Evolutionary conservation across 1,139 yeast genomes (phyloP), one percentile per base, ranked within the genome.

Genomic region (Blastobotrys persicus): DNA sequence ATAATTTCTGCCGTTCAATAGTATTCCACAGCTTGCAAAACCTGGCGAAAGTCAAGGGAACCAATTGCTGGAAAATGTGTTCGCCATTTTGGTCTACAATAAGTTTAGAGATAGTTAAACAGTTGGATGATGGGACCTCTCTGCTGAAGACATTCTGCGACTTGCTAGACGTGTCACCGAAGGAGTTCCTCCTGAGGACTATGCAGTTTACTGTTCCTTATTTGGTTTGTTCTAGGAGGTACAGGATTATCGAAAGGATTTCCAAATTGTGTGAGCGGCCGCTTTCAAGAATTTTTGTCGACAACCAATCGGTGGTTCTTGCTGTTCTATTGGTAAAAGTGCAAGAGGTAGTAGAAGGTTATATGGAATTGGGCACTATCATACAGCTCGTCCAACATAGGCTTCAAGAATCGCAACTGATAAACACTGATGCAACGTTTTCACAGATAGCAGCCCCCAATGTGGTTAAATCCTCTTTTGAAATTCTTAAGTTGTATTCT

Each of bases 11-110:
- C 55, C 78, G 81, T 0, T 79, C 86, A 45, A 69, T 83, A 46
- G 88, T 87, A 0, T 79, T 80, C 55, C 79, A 78, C 59, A 80
- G 80, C 47, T 65, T 86, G 17, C 65, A 76, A 17, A 66, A 72
- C 19, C 73, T 83, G 11, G 76, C 83, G 0, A 41, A 59, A 7
- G 61, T 70, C 3, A 70, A 69, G 53, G 57, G 62, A 2, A 56
- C 57, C 17, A 65, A 76, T 0, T 62, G 72, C 9, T 72, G 74
- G 71, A 87, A 85, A 60, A 66, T 92, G 14, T 69, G 89, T 32
- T 79, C 88, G 2, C 96, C 96, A 0, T 86, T 81, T 56, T 75
- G 92, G 61, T 87, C 94, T 1, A 77, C 85, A 45, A 73, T 89
- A n/a, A 78, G 92, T 37, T 78, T 82, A 47, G 75, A 78, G 44